A percentile compares a stretch with the other conserved stretches of the same genome.
phyloP scores from a whole-genome alignment of 179 eudicot genomes.

The Spergularia azorica region DNA sequence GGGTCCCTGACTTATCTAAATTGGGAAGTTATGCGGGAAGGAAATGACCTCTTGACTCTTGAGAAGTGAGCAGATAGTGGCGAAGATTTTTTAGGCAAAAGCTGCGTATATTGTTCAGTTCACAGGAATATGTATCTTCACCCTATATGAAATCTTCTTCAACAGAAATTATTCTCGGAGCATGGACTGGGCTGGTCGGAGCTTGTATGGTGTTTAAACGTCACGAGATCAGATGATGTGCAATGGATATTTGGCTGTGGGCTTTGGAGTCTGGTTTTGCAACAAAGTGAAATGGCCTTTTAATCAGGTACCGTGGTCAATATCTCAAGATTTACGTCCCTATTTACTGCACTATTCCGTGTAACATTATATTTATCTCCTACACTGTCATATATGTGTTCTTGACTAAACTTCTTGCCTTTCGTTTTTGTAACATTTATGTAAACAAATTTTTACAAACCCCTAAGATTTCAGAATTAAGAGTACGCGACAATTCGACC shows the following conservation, averaged over 20 bases:
- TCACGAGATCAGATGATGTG: neutral
- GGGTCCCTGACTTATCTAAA: constrained; percentile 98
- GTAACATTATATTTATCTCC: constrained; percentile 21
- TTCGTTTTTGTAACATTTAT: neutral
- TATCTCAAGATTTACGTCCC: constrained; percentile 14
- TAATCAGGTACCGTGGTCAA: constrained; percentile 31
- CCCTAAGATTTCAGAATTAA: neutral
- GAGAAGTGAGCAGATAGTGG: neutral
- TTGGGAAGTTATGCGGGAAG: constrained; percentile 80
- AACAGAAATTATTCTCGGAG: neutral
- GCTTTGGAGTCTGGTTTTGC: constrained; percentile 5
- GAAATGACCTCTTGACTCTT: constrained; percentile 43
- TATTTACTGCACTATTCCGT: constrained; percentile 14
- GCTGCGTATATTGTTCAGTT: constrained; percentile 15
- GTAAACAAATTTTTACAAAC: neutral
- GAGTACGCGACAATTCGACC: neutral
- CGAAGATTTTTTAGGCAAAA: neutral
- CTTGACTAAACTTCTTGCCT: neutral
- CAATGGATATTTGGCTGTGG: neutral
- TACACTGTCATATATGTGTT: neutral
- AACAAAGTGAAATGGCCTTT: constrained; percentile 13
- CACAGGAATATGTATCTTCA: constrained; percentile 11
- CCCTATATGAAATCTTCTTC: constrained; percentile 8
- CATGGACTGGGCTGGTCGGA: neutral
- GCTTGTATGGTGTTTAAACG: neutral